phyloP scores from a whole-genome alignment of 495 filamentous ascomycete species.

The Penicillium nucicola region DNA sequence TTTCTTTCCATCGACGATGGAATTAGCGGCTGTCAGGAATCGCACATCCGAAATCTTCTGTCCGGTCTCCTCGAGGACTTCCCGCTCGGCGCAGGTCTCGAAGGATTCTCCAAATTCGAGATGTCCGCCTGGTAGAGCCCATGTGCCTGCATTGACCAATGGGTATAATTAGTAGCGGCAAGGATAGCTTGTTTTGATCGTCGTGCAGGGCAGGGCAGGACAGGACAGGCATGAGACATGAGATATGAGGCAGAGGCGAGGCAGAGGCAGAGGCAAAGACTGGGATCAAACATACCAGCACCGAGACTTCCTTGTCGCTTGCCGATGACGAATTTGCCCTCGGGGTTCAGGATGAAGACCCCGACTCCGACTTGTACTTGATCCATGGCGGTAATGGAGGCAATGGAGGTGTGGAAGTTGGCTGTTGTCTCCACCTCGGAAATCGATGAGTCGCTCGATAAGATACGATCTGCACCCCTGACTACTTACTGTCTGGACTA shows the following conservation, averaged over 20 bases:
- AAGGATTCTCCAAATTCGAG: conserved; percentile 62
- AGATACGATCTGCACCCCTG: neutral
- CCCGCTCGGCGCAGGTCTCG: conserved; percentile 58
- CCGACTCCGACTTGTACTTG: conserved; percentile 31
- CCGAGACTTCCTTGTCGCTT: conserved; percentile 35
- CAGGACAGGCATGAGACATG: neutral
- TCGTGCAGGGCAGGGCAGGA: neutral
- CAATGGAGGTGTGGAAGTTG: neutral
- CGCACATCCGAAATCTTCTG: conserved; percentile 45
- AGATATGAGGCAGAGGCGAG: neutral
- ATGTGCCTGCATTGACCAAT: conserved; percentile 40
- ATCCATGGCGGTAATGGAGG: conserved; percentile 6
- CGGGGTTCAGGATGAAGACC: conserved; percentile 27
- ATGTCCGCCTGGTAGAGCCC: conserved; percentile 66
- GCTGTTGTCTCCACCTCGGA: too few species aligned
- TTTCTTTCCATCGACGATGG: conserved; percentile 47
- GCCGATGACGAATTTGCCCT: conserved; percentile 33
- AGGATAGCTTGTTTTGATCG: neutral
- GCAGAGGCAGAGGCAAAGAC: neutral
- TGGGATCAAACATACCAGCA: conserved; percentile 21
- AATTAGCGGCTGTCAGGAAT: conserved; percentile 57
- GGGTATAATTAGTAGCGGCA: neutral
- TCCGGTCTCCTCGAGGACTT: conserved; percentile 66
- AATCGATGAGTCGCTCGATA: too few species aligned
- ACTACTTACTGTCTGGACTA: too few species aligned